Base-by-base conservation (phyloP, 1,284 basidiomycete species). In the Papiliotrema laurentii region DNA sequence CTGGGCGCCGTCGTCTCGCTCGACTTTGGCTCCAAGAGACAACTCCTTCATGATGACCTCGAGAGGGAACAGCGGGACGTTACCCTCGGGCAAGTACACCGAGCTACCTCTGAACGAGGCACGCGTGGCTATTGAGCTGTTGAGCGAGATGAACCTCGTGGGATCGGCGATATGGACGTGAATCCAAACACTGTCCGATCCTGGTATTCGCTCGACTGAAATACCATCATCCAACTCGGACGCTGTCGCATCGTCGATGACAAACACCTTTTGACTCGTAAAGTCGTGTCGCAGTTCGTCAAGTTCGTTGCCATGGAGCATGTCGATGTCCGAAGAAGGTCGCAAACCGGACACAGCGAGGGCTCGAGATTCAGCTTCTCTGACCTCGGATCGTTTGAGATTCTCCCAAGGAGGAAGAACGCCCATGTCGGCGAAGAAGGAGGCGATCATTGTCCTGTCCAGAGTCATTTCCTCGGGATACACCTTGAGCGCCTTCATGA, bases 91-190 rank as follows among this genome's bases (percentile, higher is more conserved):
- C 41, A 87, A 78, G 69, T 90, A 94, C 1, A 75, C 63, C 0
- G 84, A 80, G 41, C 78, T 71, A 1, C 73, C 74, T 47, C 76
- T 74, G 33, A 74, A 69, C 10, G 78, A 74, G 0, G 90, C 89
- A 3, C 74, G 63, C 27, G 77, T 71, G 0, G 84, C 77, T 1
- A 89, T 64, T 2, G 74, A 57, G 65, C 91, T 84, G 0, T 78
- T 79, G 0, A 84, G 85, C 16, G 83, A 82, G n/a, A 99, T 75
- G 50, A 85, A 65, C 2, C 85, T 77, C 0, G 90, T 93, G 0
- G 94, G 93, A 68, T 99, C 94, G 7, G 96, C 94, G 47, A 99
- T 80, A 66, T 98, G 94, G 18, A 87, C 78, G 62, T 97, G 94
- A 14, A 96, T 64, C 96, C 96, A 98, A 45, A 76, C 63, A 50